Base-by-base conservation (phyloP, 1,284 basidiomycete species). In the Malassezia cuniculi region DNA sequence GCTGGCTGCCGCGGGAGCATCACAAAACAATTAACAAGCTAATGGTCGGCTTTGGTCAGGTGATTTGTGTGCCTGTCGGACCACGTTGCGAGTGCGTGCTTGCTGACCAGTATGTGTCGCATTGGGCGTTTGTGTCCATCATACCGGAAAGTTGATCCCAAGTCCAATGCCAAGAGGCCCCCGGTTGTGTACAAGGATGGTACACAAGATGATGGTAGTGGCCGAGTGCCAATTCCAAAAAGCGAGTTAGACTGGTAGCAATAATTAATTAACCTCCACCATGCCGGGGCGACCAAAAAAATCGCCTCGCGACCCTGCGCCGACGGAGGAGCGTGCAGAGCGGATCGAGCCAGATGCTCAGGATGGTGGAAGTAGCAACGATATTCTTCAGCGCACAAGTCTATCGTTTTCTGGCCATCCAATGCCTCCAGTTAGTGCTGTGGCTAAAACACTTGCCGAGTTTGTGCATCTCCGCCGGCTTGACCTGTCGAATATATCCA, bases 51-150 rank as follows among this genome's bases (percentile, higher is more conserved):
- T 65, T 66, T 27, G 64, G 64, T 10, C 90, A 95, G 73, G 81
- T 82, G 50, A 37, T 94, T 3, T 95, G 89, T 52, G 71, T 80
- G 1, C 85, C 89, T 2, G 74, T 85, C 6, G 76, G 78, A 0
- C 86, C 89, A 0, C 74, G 79, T 24, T 95, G 89, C 60, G 80
- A 82, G 48, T 75, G n/a, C 89, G 86, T 54, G 54, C n/a, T 70
- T n/a, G 21, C 5, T 12, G 10, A 20, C 17, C 31, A 41, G 43
- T 24, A 33, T 66, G 3, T 66, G 63, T 43, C 16, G 29, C 9
- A 41, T 66, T 4, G 57, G 49, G 0, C 36, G 49, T 1, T 39
- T 64, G 0, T 66, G 63, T 31, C 60, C 63, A 1, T 62, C 61
- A 14, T 32, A 18, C 27, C 43, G 46, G 5, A 30, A 36, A 2